Percentiles rank a stretch among this genome's conserved stretches.
Conservation (phyloP, 345 rosid genomes). For the Sisymbrium altissimum region DNA sequence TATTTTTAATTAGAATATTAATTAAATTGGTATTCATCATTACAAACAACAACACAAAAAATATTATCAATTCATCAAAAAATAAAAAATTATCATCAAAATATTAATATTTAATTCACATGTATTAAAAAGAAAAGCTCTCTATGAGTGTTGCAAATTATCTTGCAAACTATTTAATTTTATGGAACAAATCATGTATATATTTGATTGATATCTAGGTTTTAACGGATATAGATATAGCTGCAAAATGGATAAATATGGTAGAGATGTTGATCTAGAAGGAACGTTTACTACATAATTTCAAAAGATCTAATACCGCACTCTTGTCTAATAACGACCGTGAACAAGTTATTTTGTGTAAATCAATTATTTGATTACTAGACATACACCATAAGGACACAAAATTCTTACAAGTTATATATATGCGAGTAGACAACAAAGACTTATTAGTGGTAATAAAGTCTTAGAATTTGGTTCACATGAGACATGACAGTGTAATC, state of each 20-base stretch:
- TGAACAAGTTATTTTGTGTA: background rate
- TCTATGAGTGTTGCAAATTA: no score
- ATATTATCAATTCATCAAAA: no score
- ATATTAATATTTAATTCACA: no score
- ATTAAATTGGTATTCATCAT: no score
- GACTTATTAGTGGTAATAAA: background rate
- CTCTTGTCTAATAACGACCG: background rate
- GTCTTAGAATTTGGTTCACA: background rate
- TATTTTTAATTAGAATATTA: no score
- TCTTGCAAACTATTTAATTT: no score
- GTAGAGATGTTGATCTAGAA: background rate
- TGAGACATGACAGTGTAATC: background rate
- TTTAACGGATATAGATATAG: background rate
- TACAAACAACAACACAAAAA: no score
- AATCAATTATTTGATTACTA: background rate
- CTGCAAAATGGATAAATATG: background rate
- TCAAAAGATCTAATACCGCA: background rate
- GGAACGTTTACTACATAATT: background rate
- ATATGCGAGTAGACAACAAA: background rate
- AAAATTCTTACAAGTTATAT: background rate
- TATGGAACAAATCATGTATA: no score
- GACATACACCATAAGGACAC: background rate
- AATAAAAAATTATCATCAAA: no score
- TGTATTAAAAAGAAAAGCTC: no score
- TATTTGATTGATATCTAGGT: no score